phyloP scores from a whole-genome alignment of 78 protist genomes.

The Isochrysis galbana region DNA sequence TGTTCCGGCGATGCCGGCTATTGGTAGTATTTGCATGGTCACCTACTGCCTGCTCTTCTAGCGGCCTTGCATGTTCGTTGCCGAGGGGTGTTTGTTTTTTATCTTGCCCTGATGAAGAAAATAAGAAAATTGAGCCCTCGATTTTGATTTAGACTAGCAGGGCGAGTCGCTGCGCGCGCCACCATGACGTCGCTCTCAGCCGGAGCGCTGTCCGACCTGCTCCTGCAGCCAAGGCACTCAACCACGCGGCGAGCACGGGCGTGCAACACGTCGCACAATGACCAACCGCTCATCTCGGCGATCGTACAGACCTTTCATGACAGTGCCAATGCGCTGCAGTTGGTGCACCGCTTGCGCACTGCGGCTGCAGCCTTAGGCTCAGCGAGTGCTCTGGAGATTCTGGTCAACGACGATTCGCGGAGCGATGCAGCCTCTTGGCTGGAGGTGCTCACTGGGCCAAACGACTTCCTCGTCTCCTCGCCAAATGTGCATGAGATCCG shows the following conservation, averaged over 20 bases:
- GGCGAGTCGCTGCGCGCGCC: too few species aligned
- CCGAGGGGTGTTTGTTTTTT: too few species aligned
- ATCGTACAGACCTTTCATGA: background rate
- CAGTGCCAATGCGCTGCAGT: background rate
- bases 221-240: background rate
- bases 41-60: too few species aligned
- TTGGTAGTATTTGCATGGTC: too few species aligned
- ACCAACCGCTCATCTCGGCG: background rate
- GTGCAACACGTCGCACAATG: background rate
- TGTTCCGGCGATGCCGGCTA: too few species aligned
- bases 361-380: background rate
- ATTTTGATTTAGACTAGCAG: too few species aligned
- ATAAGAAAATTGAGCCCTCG: too few species aligned
- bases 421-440: background rate
- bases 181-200: too few species aligned
- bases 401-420: background rate
- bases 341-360: background rate
- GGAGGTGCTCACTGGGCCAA: background rate
- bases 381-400: background rate
- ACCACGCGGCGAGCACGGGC: background rate
- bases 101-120: too few species aligned
- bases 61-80: too few species aligned
- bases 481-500: background rate
- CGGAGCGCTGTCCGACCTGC: too few species aligned
- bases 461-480: background rate